Percentiles rank a stretch among this genome's conserved stretches.
Conservation (phyloP, 768 basidiomycete genomes). For the Kwoniella sp. region DNA sequence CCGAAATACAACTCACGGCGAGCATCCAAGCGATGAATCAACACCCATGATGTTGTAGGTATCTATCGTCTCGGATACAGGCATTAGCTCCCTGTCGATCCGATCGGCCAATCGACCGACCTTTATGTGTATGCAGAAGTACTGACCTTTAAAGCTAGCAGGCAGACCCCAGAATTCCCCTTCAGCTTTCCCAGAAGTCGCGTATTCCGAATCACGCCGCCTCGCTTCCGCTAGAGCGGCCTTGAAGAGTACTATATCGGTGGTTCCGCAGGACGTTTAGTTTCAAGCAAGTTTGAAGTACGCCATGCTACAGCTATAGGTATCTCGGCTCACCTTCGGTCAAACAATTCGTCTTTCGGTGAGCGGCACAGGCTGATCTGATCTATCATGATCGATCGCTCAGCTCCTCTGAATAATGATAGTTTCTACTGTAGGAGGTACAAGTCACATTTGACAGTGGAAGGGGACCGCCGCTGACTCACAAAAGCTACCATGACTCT, state of each 20-base stretch:
- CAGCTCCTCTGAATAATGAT: no score
- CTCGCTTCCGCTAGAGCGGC: constrained; percentile 67
- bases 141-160: constrained; percentile 75
- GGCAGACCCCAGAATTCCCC: constrained; percentile 82
- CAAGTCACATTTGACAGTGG: neutral
- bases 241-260: constrained; percentile 68
- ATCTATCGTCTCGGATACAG: constrained; percentile 11
- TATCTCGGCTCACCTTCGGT: constrained; percentile 67
- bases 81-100: no score
- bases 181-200: constrained; percentile 62
- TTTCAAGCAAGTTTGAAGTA: no score
- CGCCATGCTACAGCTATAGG: neutral
- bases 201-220: constrained; percentile 70
- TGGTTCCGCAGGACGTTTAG: no score
- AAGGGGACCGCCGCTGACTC: constrained; percentile 15
- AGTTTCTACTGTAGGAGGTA: neutral
- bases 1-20: constrained; percentile 57
- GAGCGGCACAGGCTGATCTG: constrained; percentile 63
- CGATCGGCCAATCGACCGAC: no score
- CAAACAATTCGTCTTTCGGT: constrained; percentile 70
- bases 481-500: constrained; percentile 59
- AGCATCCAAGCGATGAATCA: constrained; percentile 73
- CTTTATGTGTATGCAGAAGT: constrained; percentile 52
- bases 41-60: constrained; percentile 67
- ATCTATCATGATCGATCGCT: constrained; percentile 42